Evolutionary conservation across 2,329 filamentous ascomycete genomes (phyloP), one percentile per base, ranked within the genome.

Genomic region (Helotiales sp.): DNA sequence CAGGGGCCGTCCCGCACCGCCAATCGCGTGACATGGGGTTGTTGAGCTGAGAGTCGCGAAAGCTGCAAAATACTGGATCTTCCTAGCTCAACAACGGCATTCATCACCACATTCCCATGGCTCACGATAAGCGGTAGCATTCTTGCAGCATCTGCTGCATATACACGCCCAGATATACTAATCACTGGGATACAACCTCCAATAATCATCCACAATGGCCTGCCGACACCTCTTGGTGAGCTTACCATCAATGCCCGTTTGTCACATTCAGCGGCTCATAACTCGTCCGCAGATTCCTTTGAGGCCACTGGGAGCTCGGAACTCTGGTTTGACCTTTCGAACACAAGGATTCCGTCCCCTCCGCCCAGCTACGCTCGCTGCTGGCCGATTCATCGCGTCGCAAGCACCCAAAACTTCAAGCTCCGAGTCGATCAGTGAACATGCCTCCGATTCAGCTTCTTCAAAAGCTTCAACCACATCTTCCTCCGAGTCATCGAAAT

Each of bases 111-210:
- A 63, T 63, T 30, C 67, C 65, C 64, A 76, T 77, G 74, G 74
- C 72, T 72, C 62, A 65, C 58, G 55, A 73, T 62, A 65, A 49
- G 24, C 75, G 73, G 72, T 77, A 64, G 75, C 74, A 52, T 26
- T 66, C 71, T 60, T 68, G 75, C 75, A 73, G 75, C 74, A 72
- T 72, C 66, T 74, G 75, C 75, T 77, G 75, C 75, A 69, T 50
- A 55, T n/a, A 61, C 17, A 34, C 24, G 54, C 7, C 24, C 32
- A 52, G 11, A 63, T 43, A 20, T 26, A 28, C 34, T 22, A 15
- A 3, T 6, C 13, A 17, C 32, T 61, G 60, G 61, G 45, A 65
- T 61, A 63, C n/a, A 32, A 17, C 10, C 28, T 26, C 32, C 32
- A 57, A 64, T 2, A 15, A 34, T 30, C 55, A 32, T n/a, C 43